Conservation (phyloP, 1,284 basidiomycete genomes). For the Earliella scabrosa region DNA sequence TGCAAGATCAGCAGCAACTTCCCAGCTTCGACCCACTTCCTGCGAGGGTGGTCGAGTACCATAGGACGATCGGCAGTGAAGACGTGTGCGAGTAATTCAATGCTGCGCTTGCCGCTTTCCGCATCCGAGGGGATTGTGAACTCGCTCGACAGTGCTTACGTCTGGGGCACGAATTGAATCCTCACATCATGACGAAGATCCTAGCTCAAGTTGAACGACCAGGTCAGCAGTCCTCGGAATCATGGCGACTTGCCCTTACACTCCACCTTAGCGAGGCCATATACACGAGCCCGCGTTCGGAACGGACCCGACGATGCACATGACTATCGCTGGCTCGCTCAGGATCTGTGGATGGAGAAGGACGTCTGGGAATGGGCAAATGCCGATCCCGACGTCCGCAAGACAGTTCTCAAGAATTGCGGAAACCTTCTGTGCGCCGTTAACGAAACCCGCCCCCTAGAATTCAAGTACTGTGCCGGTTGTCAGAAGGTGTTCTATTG, state of each 20-base stretch:
- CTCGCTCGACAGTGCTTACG: constrained; percentile 42
- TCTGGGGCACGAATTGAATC: constrained; percentile 37
- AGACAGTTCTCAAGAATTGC: neutral
- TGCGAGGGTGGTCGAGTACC: constrained; percentile 17
- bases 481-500: constrained; percentile 41
- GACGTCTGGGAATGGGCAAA: constrained; percentile 46
- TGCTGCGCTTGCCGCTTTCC: constrained; percentile 44
- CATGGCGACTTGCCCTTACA: no score
- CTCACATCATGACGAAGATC: constrained; percentile 41
- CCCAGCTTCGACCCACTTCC: constrained; percentile 12
- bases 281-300: constrained; percentile 30
- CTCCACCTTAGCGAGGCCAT: constrained; percentile 34
- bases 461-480: constrained; percentile 26
- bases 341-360: constrained; percentile 44
- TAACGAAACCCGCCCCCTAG: constrained; percentile 14
- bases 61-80: constrained; percentile 13
- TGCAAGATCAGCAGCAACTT: constrained; percentile 20
- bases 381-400: constrained; percentile 33
- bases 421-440: constrained; percentile 10
- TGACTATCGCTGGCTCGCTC: constrained; percentile 46
- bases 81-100: constrained; percentile 33
- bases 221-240: neutral
- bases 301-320: constrained; percentile 46
- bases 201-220: constrained; percentile 24
- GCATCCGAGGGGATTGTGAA: constrained; percentile 40